Base-by-base conservation (phyloP, 257 asterid species). In the Salvia miltiorrhiza region DNA sequence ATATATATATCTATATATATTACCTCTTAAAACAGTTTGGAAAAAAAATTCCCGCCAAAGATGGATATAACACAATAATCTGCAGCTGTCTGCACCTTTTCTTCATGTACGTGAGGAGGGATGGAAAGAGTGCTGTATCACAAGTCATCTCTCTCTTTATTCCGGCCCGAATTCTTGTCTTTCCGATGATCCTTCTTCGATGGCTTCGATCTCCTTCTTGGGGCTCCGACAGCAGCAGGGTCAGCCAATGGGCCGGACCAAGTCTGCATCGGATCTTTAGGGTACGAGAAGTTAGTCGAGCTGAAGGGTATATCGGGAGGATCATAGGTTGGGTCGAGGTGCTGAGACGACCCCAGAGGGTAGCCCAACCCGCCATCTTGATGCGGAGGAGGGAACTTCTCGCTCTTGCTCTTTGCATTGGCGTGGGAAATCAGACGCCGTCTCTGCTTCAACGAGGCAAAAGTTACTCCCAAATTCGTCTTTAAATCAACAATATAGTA, bases 341-440 rank as follows among this genome's bases (percentile, higher is more conserved):
- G 86, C 76, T 82, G 85, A 4, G 92, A 82, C 5, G 84, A 65
- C 0, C 89, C 96, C 53, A 88, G 63, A 10, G 89, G 83, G 73
- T 80, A 90, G 47, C 90, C 89, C 11, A 90, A 83, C 7, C 92
- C 89, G 30, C 96, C 97, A 37, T 88, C 97, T 67, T 86, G 88
- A 79, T 88, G 96, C 16, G 96, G 97, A 6, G 97, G 97, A 53
- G 97, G 97, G 63, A 90, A 90, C 67, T 90, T 90, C 69, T 88
- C 95, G 48, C 96, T 90, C 79, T 85, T 88, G 89, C 97, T 90
- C 88, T 88, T 85, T 19, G 96, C 96, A 49, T 86, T 90, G 3
- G 95, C 90, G 17, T 88, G 90, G 40, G 92, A 77, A n/a, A 88
- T 79, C 40, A 88, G 70, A 26, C 97, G 83, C 9, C 90, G 88